Evolutionary conservation across 371 early-diverging fungal genomes (phyloP).

Genomic region (Lichtheimia hyalospora): DNA sequence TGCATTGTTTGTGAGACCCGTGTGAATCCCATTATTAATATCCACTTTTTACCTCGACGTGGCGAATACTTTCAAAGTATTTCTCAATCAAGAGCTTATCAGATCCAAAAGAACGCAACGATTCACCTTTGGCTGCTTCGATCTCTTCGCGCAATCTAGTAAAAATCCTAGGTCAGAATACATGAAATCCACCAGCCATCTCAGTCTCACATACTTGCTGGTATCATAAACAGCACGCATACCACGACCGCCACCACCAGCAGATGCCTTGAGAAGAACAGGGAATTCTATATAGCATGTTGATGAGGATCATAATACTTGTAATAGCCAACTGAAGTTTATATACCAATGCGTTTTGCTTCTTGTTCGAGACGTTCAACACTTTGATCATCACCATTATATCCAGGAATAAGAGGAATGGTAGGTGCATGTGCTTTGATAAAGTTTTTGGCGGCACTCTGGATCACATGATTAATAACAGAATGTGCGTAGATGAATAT

Average conservation of each 20-base stretch:
- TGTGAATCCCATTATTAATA: not conserved
- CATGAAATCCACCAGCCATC: no score
- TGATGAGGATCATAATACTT: no score
- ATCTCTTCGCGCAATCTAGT: constrained; percentile 22
- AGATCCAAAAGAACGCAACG: constrained; percentile 88
- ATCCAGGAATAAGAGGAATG: constrained; percentile 91
- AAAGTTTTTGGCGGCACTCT: constrained; percentile 75
- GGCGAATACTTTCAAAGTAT: constrained; percentile 88
- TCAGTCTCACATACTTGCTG: constrained; percentile 24
- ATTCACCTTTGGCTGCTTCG: constrained; percentile 83
- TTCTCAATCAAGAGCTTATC: constrained; percentile 90
- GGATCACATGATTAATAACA: not conserved
- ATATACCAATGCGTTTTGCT: constrained; percentile 52
- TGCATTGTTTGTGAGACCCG: not conserved
- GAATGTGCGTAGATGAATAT: not conserved
- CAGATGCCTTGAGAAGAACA: constrained; percentile 86
- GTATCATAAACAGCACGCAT: constrained; percentile 71
- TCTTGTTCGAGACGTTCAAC: constrained; percentile 50
- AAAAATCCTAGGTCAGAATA: no score
- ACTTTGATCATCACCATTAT: constrained; percentile 78
- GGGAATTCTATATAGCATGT: constrained; percentile 87
- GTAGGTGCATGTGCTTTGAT: constrained; percentile 57
- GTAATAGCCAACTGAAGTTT: not conserved
- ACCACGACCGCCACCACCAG: constrained; percentile 94
- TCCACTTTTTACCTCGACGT: constrained; percentile 71